Percentiles rank a stretch among this genome's conserved stretches.
phyloP scores from a whole-genome alignment of 768 basidiomycete species.

The Mrakia blollopis region DNA sequence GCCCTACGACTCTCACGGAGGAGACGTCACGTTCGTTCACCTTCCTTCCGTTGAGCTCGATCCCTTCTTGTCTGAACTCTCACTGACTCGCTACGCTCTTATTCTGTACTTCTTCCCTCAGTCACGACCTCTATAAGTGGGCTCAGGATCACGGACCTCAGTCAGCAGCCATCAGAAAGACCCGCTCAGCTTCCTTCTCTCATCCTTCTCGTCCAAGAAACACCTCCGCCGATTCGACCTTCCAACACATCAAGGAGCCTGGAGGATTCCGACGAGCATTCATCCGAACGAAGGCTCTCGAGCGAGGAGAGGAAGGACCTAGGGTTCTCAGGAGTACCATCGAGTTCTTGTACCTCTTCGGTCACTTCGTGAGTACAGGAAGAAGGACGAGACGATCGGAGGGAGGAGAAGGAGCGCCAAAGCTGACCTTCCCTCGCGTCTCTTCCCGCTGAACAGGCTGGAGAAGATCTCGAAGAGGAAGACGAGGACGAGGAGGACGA shows the following conservation, averaged over 20 bases:
- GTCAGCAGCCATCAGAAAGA: conserved; percentile 15
- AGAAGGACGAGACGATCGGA: not conserved
- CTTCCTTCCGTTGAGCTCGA: not conserved
- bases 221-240: conserved; percentile 57
- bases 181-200: conserved; percentile 65
- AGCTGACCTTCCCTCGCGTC: not conserved
- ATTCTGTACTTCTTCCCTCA: conserved; percentile 26
- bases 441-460: conserved; percentile 55
- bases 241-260: conserved; percentile 90
- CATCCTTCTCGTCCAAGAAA: conserved; percentile 43
- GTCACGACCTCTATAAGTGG: conserved; percentile 92
- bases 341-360: conserved; percentile 89
- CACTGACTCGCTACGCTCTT: not conserved
- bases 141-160: conserved; percentile 56
- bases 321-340: conserved; percentile 74
- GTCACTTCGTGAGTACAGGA: conserved; percentile 74
- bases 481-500: conserved; percentile 69
- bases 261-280: conserved; percentile 92
- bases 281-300: conserved; percentile 64
- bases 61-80: not conserved
- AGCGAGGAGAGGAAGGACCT: conserved; percentile 58
- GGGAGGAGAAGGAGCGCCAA: not conserved
- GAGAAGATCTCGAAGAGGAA: conserved; percentile 81
- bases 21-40: conserved; percentile 72
- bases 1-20: conserved; percentile 77